Conservation (phyloP, 2,329 filamentous ascomycete genomes). For the Apiospora phragmitis region DNA sequence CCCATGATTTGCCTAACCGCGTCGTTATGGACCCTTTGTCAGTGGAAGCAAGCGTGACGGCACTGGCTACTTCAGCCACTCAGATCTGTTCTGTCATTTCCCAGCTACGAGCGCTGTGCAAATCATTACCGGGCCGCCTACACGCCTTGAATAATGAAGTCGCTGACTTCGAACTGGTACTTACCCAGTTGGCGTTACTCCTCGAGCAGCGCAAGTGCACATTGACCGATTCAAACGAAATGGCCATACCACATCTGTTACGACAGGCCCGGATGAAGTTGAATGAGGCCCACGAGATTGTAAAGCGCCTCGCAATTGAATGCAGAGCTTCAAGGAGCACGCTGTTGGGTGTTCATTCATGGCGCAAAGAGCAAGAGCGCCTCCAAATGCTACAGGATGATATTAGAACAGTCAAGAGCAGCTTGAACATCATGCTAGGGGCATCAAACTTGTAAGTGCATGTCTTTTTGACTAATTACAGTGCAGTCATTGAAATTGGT, state of each 20-base stretch:
- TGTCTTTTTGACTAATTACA: too few relatives aligned
- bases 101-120: slow-evolving; percentile 25
- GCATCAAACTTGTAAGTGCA: too few relatives aligned
- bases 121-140: slow-evolving; percentile 26
- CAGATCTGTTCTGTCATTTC: slow-evolving; percentile 25
- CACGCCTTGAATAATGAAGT: slow-evolving; percentile 34
- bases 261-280: slow-evolving; percentile 27
- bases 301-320: slow-evolving; percentile 16
- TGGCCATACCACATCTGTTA: slow-evolving; percentile 24
- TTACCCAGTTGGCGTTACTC: slow-evolving; percentile 26
- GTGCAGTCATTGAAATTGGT: too few relatives aligned
- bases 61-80: slow-evolving; percentile 24
- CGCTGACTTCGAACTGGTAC: slow-evolving; percentile 29
- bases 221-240: slow-evolving; percentile 4
- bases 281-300: slow-evolving; percentile 23
- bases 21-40: slow-evolving; percentile 19
- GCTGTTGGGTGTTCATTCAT: too few relatives aligned
- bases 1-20: not conserved
- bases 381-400: too few relatives aligned
- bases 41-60: slow-evolving; percentile 25
- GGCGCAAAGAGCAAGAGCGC: too few relatives aligned
- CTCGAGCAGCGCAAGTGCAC: slow-evolving; percentile 19
- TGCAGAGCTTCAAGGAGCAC: not conserved
- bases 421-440: too few relatives aligned
- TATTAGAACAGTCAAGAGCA: too few relatives aligned